These are phyloP conservation scores for Pinus taeda DNA, from an alignment of 75 land plant species.

Conservation along the genomic window DNA sequence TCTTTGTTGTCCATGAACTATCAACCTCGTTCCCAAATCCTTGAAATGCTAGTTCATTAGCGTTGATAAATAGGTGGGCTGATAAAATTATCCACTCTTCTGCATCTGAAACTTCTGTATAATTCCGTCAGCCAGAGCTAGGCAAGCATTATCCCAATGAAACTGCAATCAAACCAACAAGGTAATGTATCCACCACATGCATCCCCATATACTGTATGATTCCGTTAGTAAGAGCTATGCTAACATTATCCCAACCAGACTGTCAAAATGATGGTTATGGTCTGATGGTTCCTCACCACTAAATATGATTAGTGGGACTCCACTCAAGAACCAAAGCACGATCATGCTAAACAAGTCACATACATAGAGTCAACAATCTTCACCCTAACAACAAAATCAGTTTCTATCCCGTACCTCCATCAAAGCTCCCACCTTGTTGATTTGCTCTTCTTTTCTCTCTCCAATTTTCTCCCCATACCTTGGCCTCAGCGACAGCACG, in stretches of 20 bases:
- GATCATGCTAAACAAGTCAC: background rate
- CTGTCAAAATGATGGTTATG: background rate
- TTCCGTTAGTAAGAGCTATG: too few relatives aligned
- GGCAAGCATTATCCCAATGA: background rate
- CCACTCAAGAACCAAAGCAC: slow-evolving; percentile 3
- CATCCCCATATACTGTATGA: too few relatives aligned
- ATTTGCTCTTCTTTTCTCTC: slow-evolving; percentile 59
- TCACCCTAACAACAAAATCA: slow-evolving; percentile 81
- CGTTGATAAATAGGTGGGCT: background rate
- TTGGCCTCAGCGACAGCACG: slow-evolving; percentile 76
- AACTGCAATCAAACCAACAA: slow-evolving; percentile 4
- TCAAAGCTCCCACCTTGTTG: slow-evolving; percentile 43
- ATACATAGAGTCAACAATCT: slow-evolving; percentile 4
- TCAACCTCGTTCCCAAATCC: background rate
- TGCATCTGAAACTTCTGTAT: background rate
- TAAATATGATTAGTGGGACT: background rate
- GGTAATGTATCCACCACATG: background rate
- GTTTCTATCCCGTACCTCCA: slow-evolving; percentile 23
- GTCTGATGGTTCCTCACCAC: background rate
- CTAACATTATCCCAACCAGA: background rate
- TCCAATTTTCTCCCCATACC: slow-evolving; percentile 88
- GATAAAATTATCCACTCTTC: background rate
- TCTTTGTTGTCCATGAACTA: background rate
- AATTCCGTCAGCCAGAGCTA: background rate
- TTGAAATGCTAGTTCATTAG: background rate